phyloP scores from a whole-genome alignment of 441 rosid genomes.

The Gossypium aridum region DNA sequence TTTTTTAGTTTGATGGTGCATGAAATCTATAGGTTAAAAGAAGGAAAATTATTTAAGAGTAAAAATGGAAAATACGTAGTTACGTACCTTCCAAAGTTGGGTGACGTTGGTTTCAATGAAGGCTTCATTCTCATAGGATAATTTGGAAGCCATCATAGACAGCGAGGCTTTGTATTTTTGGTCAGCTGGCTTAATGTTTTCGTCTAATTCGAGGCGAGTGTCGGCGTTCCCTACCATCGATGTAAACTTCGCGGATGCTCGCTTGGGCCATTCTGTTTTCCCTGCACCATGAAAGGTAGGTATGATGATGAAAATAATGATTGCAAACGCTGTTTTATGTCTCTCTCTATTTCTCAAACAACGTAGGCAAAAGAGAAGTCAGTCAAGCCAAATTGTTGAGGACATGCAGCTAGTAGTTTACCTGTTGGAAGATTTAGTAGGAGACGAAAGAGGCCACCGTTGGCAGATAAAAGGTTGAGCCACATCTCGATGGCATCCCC shows the following conservation, averaged over 20 bases:
- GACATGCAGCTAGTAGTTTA: not conserved
- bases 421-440: constrained; percentile 21
- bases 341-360: too few relatives aligned
- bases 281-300: constrained; percentile 23
- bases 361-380: too few relatives aligned
- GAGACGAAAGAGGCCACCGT: constrained; percentile 39
- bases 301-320: too few relatives aligned
- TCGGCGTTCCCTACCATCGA: constrained; percentile 42
- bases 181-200: constrained; percentile 16
- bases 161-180: constrained; percentile 38
- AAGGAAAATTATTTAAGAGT: not conserved
- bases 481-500: constrained; percentile 36
- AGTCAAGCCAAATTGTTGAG: too few relatives aligned
- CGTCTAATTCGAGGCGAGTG: constrained; percentile 39
- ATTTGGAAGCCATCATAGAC: constrained; percentile 69
- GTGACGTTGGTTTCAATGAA: constrained; percentile 30
- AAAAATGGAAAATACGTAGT: not conserved
- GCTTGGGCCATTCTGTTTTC: constrained; percentile 28
- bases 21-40: too few relatives aligned
- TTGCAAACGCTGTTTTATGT: too few relatives aligned
- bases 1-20: too few relatives aligned
- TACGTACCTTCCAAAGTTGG: constrained; percentile 41
- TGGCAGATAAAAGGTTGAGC: constrained; percentile 41
- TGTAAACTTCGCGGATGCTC: constrained; percentile 31
- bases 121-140: constrained; percentile 53